phyloP scores from a whole-genome alignment of 257 asterid genomes.

The Nicotiana sylvestris region DNA sequence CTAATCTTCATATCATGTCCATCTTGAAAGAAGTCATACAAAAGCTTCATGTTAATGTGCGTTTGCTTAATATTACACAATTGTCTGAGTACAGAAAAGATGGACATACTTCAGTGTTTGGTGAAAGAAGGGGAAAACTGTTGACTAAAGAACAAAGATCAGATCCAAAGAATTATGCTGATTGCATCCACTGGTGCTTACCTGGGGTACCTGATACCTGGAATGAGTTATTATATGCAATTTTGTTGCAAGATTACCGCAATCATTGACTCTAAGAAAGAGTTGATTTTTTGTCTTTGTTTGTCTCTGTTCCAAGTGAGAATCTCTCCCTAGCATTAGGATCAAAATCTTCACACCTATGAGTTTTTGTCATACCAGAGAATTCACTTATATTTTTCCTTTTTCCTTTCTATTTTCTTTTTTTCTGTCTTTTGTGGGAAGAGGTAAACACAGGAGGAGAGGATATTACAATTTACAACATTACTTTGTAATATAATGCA shows the following conservation, averaged over 20 bases:
- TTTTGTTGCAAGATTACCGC: slow-evolving; percentile 69
- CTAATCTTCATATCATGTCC: slow-evolving; percentile 67
- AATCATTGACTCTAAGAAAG: neutral
- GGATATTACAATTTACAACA: too few species aligned
- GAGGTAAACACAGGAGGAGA: too few species aligned
- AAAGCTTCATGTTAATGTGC: slow-evolving; percentile 39
- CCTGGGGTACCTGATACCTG: slow-evolving; percentile 92
- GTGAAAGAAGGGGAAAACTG: slow-evolving; percentile 79
- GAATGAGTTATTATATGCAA: slow-evolving; percentile 71
- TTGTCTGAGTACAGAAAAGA: slow-evolving; percentile 82
- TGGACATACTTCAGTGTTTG: slow-evolving; percentile 68
- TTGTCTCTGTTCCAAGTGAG: neutral
- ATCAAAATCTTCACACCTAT: too few species aligned
- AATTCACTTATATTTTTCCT: too few species aligned
- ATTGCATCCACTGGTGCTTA: slow-evolving; percentile 98
- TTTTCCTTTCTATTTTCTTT: too few species aligned
- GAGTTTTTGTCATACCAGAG: too few species aligned
- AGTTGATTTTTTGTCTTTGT: too few species aligned
- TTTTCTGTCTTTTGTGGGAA: too few species aligned
- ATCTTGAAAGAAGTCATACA: slow-evolving; percentile 44
- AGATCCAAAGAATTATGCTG: slow-evolving; percentile 68
- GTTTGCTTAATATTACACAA: slow-evolving; percentile 66
- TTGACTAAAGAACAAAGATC: slow-evolving; percentile 62
- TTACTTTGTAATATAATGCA: too few species aligned
- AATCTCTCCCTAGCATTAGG: neutral